Percentiles rank a stretch among this genome's conserved stretches.
Conservation (phyloP, 2,329 filamentous ascomycete species). For the Botryosphaeria dothidea region DNA sequence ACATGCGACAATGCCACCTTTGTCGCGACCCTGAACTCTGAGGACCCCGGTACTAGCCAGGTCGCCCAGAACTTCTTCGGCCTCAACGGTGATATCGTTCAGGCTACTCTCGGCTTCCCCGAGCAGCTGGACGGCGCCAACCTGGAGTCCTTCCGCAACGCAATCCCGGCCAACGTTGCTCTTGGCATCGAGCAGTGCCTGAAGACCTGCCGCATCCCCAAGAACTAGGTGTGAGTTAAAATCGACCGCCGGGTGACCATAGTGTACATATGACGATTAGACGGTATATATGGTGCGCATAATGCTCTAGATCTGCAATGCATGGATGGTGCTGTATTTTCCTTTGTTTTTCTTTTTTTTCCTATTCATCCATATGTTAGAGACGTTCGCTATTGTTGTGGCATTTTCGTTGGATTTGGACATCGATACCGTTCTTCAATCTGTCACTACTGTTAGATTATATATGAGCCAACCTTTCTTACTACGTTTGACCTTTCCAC, state of each 20-base stretch:
- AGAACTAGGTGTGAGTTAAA: slow-evolving; percentile 20
- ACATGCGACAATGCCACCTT: slow-evolving; percentile 47
- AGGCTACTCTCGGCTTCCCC: slow-evolving; percentile 41
- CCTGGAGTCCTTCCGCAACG: slow-evolving; percentile 37
- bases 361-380: no score
- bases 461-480: neutral
- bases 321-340: neutral
- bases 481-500: neutral
- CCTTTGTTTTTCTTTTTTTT: neutral
- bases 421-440: neutral
- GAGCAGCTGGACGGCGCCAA: slow-evolving; percentile 34
- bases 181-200: slow-evolving; percentile 57
- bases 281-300: neutral
- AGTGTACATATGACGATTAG: neutral
- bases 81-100: slow-evolving; percentile 37
- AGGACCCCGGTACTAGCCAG: slow-evolving; percentile 45
- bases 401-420: neutral
- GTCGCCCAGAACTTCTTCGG: slow-evolving; percentile 48
- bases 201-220: slow-evolving; percentile 48
- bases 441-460: neutral
- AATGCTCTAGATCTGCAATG: neutral
- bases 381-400: neutral
- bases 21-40: slow-evolving; percentile 45
- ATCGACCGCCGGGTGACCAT: neutral
- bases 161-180: slow-evolving; percentile 52